Percentiles rank a stretch among this genome's conserved stretches.
Conservation (phyloP, 192 early-diverging fungal genomes). For the Podila minutissima region DNA sequence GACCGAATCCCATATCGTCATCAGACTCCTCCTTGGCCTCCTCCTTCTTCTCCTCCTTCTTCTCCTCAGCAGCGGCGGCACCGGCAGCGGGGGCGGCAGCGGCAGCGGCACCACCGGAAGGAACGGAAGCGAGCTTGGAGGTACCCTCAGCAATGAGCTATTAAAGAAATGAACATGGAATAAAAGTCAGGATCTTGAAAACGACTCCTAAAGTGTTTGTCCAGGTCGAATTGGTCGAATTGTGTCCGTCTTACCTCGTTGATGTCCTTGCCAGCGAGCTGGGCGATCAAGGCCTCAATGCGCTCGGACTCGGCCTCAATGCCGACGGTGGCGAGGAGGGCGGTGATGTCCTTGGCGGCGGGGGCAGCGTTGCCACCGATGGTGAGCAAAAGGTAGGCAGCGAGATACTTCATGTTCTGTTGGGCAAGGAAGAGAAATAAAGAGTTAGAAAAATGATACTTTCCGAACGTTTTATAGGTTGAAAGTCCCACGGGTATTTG, state of each 20-base stretch:
- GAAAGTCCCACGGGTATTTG: background rate
- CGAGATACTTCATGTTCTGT: slow-evolving; percentile 93
- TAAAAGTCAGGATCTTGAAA: background rate
- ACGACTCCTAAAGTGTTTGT: background rate
- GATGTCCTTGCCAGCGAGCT: slow-evolving; percentile 91
- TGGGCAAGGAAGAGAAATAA: background rate
- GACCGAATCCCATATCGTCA: slow-evolving; percentile 97
- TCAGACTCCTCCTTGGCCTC: slow-evolving; percentile 92
- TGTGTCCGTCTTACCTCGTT: slow-evolving; percentile 66
- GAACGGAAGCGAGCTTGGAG: slow-evolving; percentile 94
- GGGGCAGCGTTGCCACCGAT: slow-evolving; percentile 87
- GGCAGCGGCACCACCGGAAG: slow-evolving; percentile 86
- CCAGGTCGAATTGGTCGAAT: no score
- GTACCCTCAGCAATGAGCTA: slow-evolving; percentile 93
- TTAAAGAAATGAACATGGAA: background rate
- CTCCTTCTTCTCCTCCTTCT: slow-evolving; percentile 83
- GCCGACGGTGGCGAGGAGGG: slow-evolving; percentile 91
- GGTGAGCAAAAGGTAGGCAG: slow-evolving; percentile 96
- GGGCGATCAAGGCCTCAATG: slow-evolving; percentile 79
- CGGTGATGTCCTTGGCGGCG: slow-evolving; percentile 79
- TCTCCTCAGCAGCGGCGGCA: slow-evolving; percentile 56
- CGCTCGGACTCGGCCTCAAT: slow-evolving; percentile 89
- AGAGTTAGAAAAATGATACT: background rate
- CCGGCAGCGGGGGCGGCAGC: slow-evolving; percentile 68
- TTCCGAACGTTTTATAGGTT: background rate